phyloP scores from a whole-genome alignment of 257 asterid species.

The Solanum tarapatanum region DNA sequence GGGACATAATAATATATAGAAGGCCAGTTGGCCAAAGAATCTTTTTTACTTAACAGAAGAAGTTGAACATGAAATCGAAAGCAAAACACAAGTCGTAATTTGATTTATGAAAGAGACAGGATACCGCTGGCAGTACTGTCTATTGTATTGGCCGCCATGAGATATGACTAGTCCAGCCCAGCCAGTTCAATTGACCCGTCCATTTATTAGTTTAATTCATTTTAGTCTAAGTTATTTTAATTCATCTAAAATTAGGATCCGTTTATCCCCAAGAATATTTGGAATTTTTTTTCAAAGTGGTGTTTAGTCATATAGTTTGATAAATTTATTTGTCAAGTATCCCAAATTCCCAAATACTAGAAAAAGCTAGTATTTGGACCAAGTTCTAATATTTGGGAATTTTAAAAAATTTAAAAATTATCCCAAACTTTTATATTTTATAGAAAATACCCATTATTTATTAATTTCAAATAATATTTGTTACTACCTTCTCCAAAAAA shows the following conservation, averaged over 20 bases:
- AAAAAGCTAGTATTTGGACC: no score
- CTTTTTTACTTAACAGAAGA: not conserved
- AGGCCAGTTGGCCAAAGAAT: not conserved
- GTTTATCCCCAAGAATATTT: no score
- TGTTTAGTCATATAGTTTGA: no score
- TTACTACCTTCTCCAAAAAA: no score
- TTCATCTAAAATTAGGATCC: not conserved
- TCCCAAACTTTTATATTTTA: no score
- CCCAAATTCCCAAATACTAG: no score
- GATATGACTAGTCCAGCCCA: not conserved
- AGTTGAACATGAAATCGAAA: not conserved
- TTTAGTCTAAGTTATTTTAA: not conserved
- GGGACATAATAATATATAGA: not conserved
- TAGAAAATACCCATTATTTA: no score
- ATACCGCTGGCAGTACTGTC: not conserved
- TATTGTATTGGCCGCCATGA: not conserved
- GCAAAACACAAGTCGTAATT: not conserved
- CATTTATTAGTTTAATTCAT: not conserved
- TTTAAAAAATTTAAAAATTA: no score
- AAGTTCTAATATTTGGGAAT: no score
- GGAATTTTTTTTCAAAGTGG: no score
- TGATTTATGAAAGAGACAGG: not conserved
- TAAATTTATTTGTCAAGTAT: no score
- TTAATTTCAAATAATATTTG: no score
- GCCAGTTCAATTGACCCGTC: not conserved